phyloP scores from a whole-genome alignment of 768 basidiomycete species.

The Cyclocybe aegerita region DNA sequence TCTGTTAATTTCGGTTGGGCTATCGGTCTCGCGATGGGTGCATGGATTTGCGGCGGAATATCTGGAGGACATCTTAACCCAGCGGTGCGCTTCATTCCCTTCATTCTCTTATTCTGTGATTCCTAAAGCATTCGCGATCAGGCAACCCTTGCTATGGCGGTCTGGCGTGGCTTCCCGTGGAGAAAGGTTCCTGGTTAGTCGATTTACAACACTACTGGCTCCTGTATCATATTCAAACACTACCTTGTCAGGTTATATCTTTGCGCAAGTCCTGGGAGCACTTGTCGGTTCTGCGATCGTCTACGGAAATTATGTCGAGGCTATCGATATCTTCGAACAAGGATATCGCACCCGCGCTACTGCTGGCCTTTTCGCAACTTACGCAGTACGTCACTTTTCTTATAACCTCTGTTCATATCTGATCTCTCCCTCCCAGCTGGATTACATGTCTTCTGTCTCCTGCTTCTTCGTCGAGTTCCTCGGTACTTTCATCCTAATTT shows the following conservation, averaged over 20 bases:
- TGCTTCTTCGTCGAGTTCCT: slow-evolving; percentile 53
- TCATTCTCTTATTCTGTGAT: neutral
- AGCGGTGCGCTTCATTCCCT: slow-evolving; percentile 40
- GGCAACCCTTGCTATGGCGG: slow-evolving; percentile 72
- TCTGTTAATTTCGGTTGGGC: slow-evolving; percentile 59
- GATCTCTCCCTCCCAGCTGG: slow-evolving; percentile 16
- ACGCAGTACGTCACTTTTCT: slow-evolving; percentile 43
- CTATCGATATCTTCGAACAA: slow-evolving; percentile 60
- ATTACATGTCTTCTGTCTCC: slow-evolving; percentile 35
- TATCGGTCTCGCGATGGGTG: slow-evolving; percentile 56
- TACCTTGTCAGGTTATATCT: slow-evolving; percentile 19
- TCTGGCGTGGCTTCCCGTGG: slow-evolving; percentile 76
- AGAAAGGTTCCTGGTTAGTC: slow-evolving; percentile 62
- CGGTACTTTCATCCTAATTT: slow-evolving; percentile 51
- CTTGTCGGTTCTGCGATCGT: slow-evolving; percentile 54
- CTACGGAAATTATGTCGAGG: slow-evolving; percentile 66
- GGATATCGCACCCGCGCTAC: slow-evolving; percentile 53
- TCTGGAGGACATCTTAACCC: slow-evolving; percentile 80
- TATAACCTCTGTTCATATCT: slow-evolving; percentile 3
- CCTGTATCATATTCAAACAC: neutral
- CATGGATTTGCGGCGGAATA: slow-evolving; percentile 64
- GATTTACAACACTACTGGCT: neutral
- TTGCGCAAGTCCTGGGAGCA: slow-evolving; percentile 64
- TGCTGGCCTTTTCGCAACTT: slow-evolving; percentile 58
- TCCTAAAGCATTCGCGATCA: slow-evolving; percentile 16